Conservation (phyloP, 2,329 filamentous ascomycete species). For the Colletotrichum scovillei region DNA sequence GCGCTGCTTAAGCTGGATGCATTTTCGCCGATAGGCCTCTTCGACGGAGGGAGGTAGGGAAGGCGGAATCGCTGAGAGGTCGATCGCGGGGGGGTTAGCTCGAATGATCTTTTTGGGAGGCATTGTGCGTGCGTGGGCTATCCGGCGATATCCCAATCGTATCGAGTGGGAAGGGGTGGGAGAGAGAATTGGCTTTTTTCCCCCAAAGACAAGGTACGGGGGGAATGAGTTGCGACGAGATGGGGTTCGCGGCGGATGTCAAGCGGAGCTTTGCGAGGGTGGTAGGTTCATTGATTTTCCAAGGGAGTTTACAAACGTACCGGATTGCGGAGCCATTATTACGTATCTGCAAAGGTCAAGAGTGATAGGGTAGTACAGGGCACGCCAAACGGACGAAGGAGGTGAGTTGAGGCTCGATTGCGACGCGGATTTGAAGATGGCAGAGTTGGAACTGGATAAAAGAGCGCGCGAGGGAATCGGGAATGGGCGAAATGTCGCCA, state of each 20-base stretch:
- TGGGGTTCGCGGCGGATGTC: constrained; percentile 33
- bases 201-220: neutral
- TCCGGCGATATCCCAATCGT: neutral
- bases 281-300: constrained; percentile 17
- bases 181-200: constrained; percentile 14
- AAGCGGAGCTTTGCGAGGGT: constrained; percentile 34
- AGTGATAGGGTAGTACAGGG: neutral
- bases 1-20: constrained; percentile 91
- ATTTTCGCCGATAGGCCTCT: constrained; percentile 95
- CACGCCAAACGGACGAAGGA: constrained; percentile 5
- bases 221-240: constrained; percentile 23
- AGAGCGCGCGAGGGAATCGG: constrained; percentile 13
- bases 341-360: neutral
- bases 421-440: constrained; percentile 21
- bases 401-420: constrained; percentile 20
- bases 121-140: constrained; percentile 40
- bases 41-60: constrained; percentile 89
- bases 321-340: constrained; percentile 37
- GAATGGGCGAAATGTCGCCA: constrained; percentile 27
- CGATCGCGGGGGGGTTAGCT: constrained; percentile 47
- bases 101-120: constrained; percentile 50
- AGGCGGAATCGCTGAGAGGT: constrained; percentile 63
- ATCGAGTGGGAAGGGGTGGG: neutral
- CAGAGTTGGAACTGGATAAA: constrained; percentile 22
- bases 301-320: constrained; percentile 31